A percentile compares a stretch with the other conserved stretches of the same genome.
phyloP scores from a whole-genome alignment of 164 flowering plant species.

The Aristolochia contorta region DNA sequence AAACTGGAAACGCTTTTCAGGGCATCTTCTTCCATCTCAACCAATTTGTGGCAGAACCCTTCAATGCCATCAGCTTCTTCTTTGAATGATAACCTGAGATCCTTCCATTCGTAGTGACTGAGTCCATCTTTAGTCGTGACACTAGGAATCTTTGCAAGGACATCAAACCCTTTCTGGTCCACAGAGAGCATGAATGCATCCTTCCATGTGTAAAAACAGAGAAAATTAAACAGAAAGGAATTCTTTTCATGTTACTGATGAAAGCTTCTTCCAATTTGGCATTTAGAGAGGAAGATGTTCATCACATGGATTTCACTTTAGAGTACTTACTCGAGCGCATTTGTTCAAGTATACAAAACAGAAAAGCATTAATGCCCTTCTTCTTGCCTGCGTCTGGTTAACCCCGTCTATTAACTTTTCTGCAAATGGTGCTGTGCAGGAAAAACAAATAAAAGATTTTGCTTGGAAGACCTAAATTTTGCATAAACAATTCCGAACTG shows the following conservation, averaged over 20 bases:
- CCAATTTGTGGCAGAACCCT: slow-evolving; percentile 53
- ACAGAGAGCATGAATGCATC: slow-evolving; percentile 68
- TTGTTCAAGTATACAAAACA: slow-evolving; percentile 54
- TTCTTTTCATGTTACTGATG: not conserved
- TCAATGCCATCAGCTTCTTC: slow-evolving; percentile 58
- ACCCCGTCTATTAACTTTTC: slow-evolving; percentile 73
- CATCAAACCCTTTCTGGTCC: slow-evolving; percentile 73
- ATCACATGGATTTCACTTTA: not conserved
- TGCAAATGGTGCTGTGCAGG: slow-evolving; percentile 45
- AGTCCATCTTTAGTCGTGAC: slow-evolving; percentile 24
- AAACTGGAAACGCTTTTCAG: slow-evolving; percentile 38
- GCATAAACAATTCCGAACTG: too few relatives aligned
- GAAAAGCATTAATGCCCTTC: slow-evolving; percentile 69
- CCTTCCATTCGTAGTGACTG: slow-evolving; percentile 53
- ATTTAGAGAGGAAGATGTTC: not conserved
- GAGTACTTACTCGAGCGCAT: slow-evolving; percentile 44
- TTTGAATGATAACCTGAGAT: slow-evolving; percentile 49
- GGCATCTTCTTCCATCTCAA: slow-evolving; percentile 80
- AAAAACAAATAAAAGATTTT: not conserved
- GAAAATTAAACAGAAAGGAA: not conserved
- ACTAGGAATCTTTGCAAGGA: slow-evolving; percentile 53
- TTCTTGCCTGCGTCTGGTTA: slow-evolving; percentile 69
- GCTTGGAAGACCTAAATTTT: too few relatives aligned
- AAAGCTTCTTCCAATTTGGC: not conserved
- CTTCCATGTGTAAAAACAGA: slow-evolving; percentile 11